Base-by-base conservation (phyloP, 805 yeast genomes). In the Tetrapisispora pingtungensis region DNA sequence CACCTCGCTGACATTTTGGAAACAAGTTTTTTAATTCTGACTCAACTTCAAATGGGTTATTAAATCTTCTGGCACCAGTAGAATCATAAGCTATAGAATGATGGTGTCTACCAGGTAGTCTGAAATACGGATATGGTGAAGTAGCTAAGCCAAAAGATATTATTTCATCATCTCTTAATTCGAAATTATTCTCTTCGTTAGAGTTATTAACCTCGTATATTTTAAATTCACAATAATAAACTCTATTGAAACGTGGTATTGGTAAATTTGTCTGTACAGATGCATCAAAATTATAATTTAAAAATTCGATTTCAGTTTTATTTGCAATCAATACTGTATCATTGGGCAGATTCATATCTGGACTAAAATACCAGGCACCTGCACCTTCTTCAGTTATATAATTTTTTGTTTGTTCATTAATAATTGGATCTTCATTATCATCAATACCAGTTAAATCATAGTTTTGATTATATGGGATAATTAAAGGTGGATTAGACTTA, bases 51-150 rank as follows among this genome's bases (percentile, higher is more conserved):
- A 86, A 85, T 6, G 96, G 87, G 59, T 84, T 85, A 59, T 85
- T 87, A 49, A 77, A 73, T 43, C 97, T 73, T 45, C 95, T 73
- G 46, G 75, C 70, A 3, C 97, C 98, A 43, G 74, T 74, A 6
- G 95, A 84, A 49, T 88, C 96, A 63, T 90, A 93, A n/a, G 88
- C 75, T 3, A 87, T 70, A 0, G 96, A 86, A 60, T 79, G 82
- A 36, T 81, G 73, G 55, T 88, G 95, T 57, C 93, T 75, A 0
- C 98, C 98, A 0, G 98, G 97, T 33, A 93, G 68, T 52, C 97
- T 71, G 65, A 93, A 93, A 64, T 82, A 79, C 1, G 98, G 98
- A 57, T 93, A 93, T 7, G 98, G 98, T 49, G 79, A 77, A 0
- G 94, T 77, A 0, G 89, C 74, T 3, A 93, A 57, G 0, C 98